Conservation (phyloP, 352 stramenopile species). For the Phytophthora pinifolia region DNA sequence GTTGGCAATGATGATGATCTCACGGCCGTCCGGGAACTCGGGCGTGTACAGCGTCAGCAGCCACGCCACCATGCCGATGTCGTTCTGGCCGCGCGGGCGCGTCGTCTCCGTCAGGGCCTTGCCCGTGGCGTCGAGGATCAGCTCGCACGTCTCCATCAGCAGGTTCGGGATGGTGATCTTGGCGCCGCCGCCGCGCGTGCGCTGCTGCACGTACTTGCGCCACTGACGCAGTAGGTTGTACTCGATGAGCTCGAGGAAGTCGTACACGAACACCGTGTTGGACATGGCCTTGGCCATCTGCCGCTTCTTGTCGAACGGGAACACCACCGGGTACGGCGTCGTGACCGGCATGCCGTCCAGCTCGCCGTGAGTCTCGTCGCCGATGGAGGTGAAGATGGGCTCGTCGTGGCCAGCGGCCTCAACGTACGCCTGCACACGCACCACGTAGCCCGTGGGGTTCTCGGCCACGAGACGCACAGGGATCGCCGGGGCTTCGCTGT, state of each 20-base stretch:
- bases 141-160: constrained; percentile 93
- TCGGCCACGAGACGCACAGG: constrained; percentile 95
- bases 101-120: constrained; percentile 55
- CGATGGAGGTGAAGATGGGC: constrained; percentile 91
- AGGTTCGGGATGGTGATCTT: constrained; percentile 85
- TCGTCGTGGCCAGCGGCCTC: constrained; percentile 90
- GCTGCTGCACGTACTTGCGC: constrained; percentile 88
- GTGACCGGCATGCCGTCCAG: constrained; percentile 95
- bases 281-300: constrained; percentile 93
- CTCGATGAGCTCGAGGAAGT: constrained; percentile 99
- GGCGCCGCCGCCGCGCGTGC: constrained; percentile 55
- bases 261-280: constrained; percentile 99
- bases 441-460: constrained; percentile 98
- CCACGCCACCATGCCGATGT: constrained; percentile 99
- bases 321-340: constrained; percentile 96
- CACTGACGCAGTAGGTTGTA: constrained; percentile 94
- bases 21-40: constrained; percentile 96
- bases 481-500: constrained; percentile 92
- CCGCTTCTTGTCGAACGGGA: constrained; percentile 95
- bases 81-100: constrained; percentile 94
- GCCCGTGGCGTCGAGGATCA: constrained; percentile 90
- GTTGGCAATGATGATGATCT: constrained; percentile 99
- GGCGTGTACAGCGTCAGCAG: constrained; percentile 97
- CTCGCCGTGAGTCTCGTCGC: constrained; percentile 84
- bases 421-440: constrained; percentile 99